A percentile compares a stretch with the other conserved stretches of the same genome.
Evolutionary conservation across 176 grass and related monocot species (phyloP).

Genomic region (Hordeum marinum): DNA sequence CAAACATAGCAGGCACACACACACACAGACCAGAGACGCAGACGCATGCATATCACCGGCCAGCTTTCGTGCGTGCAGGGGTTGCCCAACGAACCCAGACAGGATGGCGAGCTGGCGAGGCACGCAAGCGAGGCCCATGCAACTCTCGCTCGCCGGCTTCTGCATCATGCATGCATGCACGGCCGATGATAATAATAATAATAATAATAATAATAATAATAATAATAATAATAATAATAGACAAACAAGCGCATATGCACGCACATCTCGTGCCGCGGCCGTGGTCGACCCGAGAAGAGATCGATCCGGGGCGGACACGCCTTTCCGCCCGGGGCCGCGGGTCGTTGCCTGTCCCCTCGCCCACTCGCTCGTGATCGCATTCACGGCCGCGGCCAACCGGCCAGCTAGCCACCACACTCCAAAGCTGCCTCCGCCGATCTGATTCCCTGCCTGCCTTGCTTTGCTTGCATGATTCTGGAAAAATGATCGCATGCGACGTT

Average conservation of each 20-base stretch:
- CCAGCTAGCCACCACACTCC: no score
- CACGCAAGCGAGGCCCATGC: not conserved
- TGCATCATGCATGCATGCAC: not conserved
- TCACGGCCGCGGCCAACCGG: not conserved
- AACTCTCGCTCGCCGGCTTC: not conserved
- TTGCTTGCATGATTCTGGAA: not conserved
- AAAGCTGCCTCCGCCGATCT: no score
- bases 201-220: no score
- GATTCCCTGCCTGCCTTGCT: not conserved
- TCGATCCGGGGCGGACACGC: not conserved
- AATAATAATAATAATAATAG: no score
- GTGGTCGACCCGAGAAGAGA: no score
- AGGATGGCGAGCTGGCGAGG: not conserved
- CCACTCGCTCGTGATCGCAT: not conserved
- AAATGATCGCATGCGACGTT: not conserved
- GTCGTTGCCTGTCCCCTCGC: not conserved
- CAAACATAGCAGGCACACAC: no score
- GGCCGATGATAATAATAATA: not conserved
- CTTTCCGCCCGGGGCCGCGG: not conserved
- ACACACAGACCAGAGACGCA: no score
- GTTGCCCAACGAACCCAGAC: not conserved
- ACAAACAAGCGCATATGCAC: not conserved
- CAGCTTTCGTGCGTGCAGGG: not conserved
- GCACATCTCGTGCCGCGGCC: not conserved
- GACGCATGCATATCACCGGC: no score